Conservation (phyloP, 2,329 filamentous ascomycete genomes). For the Leptosphaerulina australis region DNA sequence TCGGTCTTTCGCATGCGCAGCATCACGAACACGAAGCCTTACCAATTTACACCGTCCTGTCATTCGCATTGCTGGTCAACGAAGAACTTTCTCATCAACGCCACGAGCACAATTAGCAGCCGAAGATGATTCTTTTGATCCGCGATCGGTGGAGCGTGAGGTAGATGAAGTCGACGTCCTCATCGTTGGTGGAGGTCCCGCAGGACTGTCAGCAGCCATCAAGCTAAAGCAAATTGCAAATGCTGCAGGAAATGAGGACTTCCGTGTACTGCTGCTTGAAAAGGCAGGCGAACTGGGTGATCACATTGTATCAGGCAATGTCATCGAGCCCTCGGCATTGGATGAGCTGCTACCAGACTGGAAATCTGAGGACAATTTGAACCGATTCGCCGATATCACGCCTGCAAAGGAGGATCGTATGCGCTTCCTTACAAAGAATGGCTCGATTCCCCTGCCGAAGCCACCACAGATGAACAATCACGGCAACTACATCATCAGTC, state of each 20-base stretch:
- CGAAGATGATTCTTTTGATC: constrained; percentile 50
- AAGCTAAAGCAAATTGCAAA: constrained; percentile 94
- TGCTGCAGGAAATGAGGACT: constrained; percentile 93
- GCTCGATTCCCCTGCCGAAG: constrained; percentile 78
- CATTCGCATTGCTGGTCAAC: constrained; percentile 46
- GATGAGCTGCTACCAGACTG: constrained; percentile 93
- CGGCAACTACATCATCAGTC: constrained; percentile 94
- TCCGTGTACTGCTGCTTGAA: constrained; percentile 88
- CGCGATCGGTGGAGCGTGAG: constrained; percentile 74
- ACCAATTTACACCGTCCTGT: constrained; percentile 40
- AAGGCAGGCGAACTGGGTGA: constrained; percentile 95
- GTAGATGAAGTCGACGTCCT: constrained; percentile 94
- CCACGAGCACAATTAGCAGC: constrained; percentile 37
- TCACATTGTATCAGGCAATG: constrained; percentile 94
- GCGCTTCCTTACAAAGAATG: constrained; percentile 87
- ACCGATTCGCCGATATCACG: constrained; percentile 85
- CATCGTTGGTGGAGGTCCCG: constrained; percentile 94
- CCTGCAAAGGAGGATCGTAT: constrained; percentile 84
- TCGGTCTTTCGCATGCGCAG: constrained; percentile 27
- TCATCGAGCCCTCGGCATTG: constrained; percentile 86
- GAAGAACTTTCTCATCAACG: constrained; percentile 45
- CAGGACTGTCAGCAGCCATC: constrained; percentile 90
- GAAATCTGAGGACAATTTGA: constrained; percentile 86
- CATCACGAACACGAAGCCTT: constrained; percentile 22
- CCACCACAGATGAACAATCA: constrained; percentile 98